Conservation (phyloP, 768 basidiomycete genomes). For the Agaricus bisporus region DNA sequence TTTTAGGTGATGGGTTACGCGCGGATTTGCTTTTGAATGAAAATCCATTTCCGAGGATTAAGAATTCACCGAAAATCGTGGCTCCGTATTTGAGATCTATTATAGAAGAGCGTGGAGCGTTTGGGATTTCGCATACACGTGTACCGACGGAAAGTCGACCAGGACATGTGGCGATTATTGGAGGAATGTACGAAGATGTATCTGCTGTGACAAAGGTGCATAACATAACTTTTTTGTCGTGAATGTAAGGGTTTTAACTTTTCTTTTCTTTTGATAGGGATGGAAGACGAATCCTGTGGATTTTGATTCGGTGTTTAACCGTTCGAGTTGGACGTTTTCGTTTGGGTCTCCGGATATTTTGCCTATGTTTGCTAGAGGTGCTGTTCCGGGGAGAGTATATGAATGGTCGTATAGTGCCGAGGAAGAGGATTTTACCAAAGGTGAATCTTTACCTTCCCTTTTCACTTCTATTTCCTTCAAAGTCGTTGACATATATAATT, state of each 20-base stretch:
- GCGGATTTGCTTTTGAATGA: slow-evolving; percentile 72
- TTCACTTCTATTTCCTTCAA: not conserved
- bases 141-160: slow-evolving; percentile 88
- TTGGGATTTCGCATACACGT: slow-evolving; percentile 79
- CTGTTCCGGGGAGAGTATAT: slow-evolving; percentile 59
- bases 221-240: no score
- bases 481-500: not conserved
- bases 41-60: slow-evolving; percentile 51
- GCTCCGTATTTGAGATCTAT: slow-evolving; percentile 75
- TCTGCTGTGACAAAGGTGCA: slow-evolving; percentile 86
- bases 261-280: slow-evolving; percentile 38
- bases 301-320: slow-evolving; percentile 87
- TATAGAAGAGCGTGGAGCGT: slow-evolving; percentile 60
- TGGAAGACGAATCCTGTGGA: slow-evolving; percentile 88
- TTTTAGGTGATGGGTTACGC: slow-evolving; percentile 72
- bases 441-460: slow-evolving; percentile 33
- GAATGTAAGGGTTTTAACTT: no score
- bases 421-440: slow-evolving; percentile 85
- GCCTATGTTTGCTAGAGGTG: slow-evolving; percentile 81
- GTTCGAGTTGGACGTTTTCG: slow-evolving; percentile 68
- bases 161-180: slow-evolving; percentile 86
- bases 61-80: slow-evolving; percentile 47
- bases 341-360: slow-evolving; percentile 88
- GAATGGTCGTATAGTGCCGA: slow-evolving; percentile 75
- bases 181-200: slow-evolving; percentile 91